Base-by-base conservation (phyloP, 139 green algal species). In the Auxenochlorella pyrenoidosa region DNA sequence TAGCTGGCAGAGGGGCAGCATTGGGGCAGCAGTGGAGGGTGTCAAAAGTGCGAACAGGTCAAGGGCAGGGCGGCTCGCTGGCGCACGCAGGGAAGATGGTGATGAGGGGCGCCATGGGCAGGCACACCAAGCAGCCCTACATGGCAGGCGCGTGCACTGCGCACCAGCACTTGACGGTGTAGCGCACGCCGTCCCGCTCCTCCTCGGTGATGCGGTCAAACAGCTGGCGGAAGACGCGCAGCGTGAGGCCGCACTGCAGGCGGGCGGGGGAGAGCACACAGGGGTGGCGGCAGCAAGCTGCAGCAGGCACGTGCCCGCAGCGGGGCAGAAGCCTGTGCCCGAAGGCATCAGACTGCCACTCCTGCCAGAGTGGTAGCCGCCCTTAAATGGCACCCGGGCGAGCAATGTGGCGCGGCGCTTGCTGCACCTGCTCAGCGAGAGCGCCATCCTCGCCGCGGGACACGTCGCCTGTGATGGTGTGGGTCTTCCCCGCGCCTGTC, bases 181-280 rank as follows among this genome's bases (percentile, higher is more conserved):
- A 92, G 32, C 84, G 58, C 32, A 92, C 41, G 43, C 32, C 38
- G 36, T 85, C 80, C 36, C 87, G 63, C 80, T 96, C 90, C 86
- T 94, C 85, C 71, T 93, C 87, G 5, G 82, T 75, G 59, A 98
- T 97, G 28, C 90, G 89, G 0, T 81, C 22, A 71, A 98, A 98
- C 13, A 99, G 90, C 54, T 95, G 88, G 80, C 96, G 88, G 82
- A 99, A 98, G 26, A 98, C 91, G 8, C 96, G 91, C 26, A 94
- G 94, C 0, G 92, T 95, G 38, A 99, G 88, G 12, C 97, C 96
- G 16, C 93, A 79, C 16, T 77, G 22, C 47, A 47, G 24, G 32
- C 24, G 26, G 10, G 26, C 16, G 12, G 24, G 5, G 26, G 22
- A 22, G 21, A 71, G 63, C 63, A 71, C 63, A 71, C 24, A 32